These are phyloP conservation scores for Prunus salicina DNA, from an alignment of 306 rosid genomes.

Conservation along the genomic window DNA sequence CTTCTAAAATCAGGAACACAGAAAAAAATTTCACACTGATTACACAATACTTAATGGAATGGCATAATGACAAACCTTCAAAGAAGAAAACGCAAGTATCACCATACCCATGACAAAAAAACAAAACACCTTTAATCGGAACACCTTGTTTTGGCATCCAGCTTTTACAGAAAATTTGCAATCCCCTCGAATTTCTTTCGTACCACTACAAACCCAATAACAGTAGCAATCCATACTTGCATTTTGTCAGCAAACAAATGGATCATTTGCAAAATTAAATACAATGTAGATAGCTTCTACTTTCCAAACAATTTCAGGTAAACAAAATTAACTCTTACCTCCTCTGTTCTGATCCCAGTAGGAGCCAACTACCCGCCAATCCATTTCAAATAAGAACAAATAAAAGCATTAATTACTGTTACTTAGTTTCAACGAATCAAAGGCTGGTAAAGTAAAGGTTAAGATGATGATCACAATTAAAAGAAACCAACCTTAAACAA, in stretches of 20 bases:
- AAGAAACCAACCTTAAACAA: conserved; percentile 55
- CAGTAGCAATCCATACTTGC: neutral
- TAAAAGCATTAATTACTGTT: neutral
- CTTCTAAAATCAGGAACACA: neutral
- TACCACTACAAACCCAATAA: conserved; percentile 48
- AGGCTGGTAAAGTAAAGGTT: neutral
- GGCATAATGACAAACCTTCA: conserved; percentile 59
- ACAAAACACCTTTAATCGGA: conserved; percentile 61
- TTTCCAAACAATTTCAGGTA: neutral
- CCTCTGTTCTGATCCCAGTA: conserved; percentile 69
- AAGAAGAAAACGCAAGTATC: conserved; percentile 95
- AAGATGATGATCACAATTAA: neutral
- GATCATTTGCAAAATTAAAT: neutral
- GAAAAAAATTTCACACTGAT: neutral
- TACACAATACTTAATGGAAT: neutral
- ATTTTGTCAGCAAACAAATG: neutral
- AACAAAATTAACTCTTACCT: conserved; percentile 48
- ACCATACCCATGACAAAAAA: conserved; percentile 96
- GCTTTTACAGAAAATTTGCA: conserved; percentile 82
- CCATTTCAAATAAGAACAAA: neutral
- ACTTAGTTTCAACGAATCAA: neutral
- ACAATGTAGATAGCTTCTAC: too few species aligned
- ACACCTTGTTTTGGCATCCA: conserved; percentile 68
- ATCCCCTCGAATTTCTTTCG: conserved; percentile 73
- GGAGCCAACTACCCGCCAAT: conserved; percentile 63